A percentile compares a stretch with the other conserved stretches of the same genome.
Conservation (phyloP, 805 yeast genomes). For the Candida awuae region DNA sequence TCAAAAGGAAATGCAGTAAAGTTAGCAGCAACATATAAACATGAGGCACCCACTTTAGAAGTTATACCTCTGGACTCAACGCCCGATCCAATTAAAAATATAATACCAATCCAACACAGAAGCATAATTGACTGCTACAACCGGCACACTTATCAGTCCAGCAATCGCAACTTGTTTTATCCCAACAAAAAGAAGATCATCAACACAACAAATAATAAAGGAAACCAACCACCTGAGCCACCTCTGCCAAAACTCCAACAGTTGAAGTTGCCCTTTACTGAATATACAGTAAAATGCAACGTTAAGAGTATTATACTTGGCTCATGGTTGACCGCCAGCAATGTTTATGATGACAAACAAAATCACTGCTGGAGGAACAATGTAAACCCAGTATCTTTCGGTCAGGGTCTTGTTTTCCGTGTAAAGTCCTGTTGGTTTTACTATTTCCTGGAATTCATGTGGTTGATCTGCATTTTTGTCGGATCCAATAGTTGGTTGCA, state of each 20-base stretch:
- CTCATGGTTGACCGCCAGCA: not conserved
- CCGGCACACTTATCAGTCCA: too few species aligned
- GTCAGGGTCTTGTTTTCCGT: slow-evolving; percentile 36
- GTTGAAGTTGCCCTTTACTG: not conserved
- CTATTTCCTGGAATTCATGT: slow-evolving; percentile 5
- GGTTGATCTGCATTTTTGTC: not conserved
- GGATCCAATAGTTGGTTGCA: not conserved
- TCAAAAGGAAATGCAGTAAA: slow-evolving; percentile 28
- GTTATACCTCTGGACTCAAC: slow-evolving; percentile 25
- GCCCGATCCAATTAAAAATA: not conserved
- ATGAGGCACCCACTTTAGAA: slow-evolving; percentile 31
- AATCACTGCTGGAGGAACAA: slow-evolving; percentile 43
- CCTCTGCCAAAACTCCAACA: too few species aligned
- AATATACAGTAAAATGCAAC: too few species aligned
- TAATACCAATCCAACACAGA: not conserved
- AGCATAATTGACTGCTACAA: not conserved
- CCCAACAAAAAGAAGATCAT: too few species aligned
- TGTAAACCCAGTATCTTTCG: slow-evolving; percentile 56
- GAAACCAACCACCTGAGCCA: too few species aligned
- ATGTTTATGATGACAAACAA: slow-evolving; percentile 21
- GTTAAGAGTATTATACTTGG: too few species aligned
- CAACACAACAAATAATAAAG: too few species aligned
- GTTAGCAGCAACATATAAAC: slow-evolving; percentile 29
- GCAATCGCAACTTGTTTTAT: too few species aligned
- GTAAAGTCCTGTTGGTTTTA: slow-evolving; percentile 4